Conservation (phyloP, 345 rosid genomes). For the Schrenkiella parvula region DNA sequence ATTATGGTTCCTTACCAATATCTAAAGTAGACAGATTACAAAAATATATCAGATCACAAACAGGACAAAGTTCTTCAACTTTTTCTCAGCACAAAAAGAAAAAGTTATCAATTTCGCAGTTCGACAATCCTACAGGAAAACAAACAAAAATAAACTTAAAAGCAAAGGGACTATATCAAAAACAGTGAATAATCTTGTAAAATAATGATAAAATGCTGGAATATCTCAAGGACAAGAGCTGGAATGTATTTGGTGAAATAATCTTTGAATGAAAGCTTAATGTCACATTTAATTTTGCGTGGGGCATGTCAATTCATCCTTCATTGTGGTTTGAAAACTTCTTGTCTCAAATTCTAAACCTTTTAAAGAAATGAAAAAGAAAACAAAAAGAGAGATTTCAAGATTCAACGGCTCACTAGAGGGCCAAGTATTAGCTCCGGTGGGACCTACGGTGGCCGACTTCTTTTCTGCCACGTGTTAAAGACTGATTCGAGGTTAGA, state of each 20-base stretch:
- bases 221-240: constrained; percentile 28
- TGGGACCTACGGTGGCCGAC: constrained; percentile 34
- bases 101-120: background rate
- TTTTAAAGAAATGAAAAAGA: background rate
- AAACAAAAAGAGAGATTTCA: constrained; percentile 9
- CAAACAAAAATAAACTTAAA: background rate
- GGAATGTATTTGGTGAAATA: constrained; percentile 21
- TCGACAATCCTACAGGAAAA: background rate
- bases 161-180: background rate
- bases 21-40: background rate
- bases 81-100: background rate
- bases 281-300: constrained; percentile 15
- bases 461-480: constrained; percentile 11
- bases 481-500: background rate
- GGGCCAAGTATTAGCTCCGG: constrained; percentile 24
- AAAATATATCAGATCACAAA: constrained; percentile 16
- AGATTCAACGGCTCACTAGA: constrained; percentile 28
- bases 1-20: background rate
- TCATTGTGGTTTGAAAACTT: constrained; percentile 29
- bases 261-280: constrained; percentile 26
- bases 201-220: constrained; percentile 30
- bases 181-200: background rate
- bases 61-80: constrained; percentile 8
- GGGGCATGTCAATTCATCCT: constrained; percentile 23
- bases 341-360: constrained; percentile 6